Conservation (phyloP, 495 filamentous ascomycete species). For the Hyphodiscus hymeniophilus region DNA sequence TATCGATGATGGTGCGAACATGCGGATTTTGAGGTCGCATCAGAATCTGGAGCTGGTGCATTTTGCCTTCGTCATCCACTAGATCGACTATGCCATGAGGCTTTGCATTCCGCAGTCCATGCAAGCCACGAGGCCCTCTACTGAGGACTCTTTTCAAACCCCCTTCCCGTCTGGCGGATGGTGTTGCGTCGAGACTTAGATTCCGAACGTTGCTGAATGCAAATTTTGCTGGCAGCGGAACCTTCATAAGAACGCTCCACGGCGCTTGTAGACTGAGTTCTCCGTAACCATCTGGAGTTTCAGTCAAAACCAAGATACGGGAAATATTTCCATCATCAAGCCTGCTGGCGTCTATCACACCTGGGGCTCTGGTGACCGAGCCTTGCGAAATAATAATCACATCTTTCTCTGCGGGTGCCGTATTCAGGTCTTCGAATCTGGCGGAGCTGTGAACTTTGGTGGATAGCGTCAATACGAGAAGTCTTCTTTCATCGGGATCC, state of each 20-base stretch:
- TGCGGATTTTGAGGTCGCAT: constrained; percentile 55
- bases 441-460: constrained; percentile 29
- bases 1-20: constrained; percentile 49
- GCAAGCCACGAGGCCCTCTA: constrained; percentile 36
- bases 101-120: constrained; percentile 36
- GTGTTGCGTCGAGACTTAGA: constrained; percentile 16
- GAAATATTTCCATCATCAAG: constrained; percentile 60
- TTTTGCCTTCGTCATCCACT: constrained; percentile 47
- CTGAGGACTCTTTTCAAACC: constrained; percentile 45
- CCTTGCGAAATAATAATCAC: constrained; percentile 29
- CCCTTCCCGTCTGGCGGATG: constrained; percentile 33
- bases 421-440: constrained; percentile 5
- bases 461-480: constrained; percentile 59
- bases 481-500: constrained; percentile 54
- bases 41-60: constrained; percentile 58
- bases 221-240: constrained; percentile 34
- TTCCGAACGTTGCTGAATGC: constrained; percentile 19
- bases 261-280: constrained; percentile 67
- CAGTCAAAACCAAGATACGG: constrained; percentile 62
- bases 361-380: constrained; percentile 40
- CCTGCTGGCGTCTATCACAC: constrained; percentile 67
- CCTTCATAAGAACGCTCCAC: constrained; percentile 55
- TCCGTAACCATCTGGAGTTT: constrained; percentile 49
- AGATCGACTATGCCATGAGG: constrained; percentile 55
- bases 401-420: constrained; percentile 20